Conservation (phyloP, 352 stramenopile genomes). For the Pythium rishiriense region DNA sequence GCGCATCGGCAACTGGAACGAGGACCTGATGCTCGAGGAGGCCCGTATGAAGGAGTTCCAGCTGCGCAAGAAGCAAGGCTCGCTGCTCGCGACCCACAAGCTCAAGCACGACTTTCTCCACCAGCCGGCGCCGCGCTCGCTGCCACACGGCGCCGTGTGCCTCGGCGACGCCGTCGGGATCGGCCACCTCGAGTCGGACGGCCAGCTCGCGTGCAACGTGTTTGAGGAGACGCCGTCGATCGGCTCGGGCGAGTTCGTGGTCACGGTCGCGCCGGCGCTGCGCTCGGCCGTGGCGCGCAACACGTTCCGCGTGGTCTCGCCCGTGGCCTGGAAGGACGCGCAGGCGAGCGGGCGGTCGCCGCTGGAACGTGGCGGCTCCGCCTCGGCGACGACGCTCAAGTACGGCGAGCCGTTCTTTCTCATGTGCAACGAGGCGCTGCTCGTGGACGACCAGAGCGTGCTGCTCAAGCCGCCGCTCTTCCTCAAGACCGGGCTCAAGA, state of each 20-base stretch:
- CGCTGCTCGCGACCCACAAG: conserved; percentile 75
- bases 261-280: conserved; percentile 42
- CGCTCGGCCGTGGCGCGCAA: conserved; percentile 42
- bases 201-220: conserved; percentile 65
- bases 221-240: conserved; percentile 84
- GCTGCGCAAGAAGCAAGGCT: conserved; percentile 78
- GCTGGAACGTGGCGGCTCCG: conserved; percentile 20
- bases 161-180: conserved; percentile 67
- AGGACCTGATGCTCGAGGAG: conserved; percentile 88
- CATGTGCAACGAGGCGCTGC: conserved; percentile 76
- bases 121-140: conserved; percentile 53
- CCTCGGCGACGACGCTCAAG: conserved; percentile 35
- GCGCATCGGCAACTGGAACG: conserved; percentile 90
- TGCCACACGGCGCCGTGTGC: conserved; percentile 34
- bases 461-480: conserved; percentile 73
- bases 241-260: conserved; percentile 73
- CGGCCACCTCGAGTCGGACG: conserved; percentile 50
- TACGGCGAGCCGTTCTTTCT: conserved; percentile 86
- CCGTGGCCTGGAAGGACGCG: conserved; percentile 38
- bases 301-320: conserved; percentile 73
- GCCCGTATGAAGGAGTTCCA: conserved; percentile 84
- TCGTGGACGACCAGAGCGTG: conserved; percentile 75
- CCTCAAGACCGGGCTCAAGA: conserved; percentile 83
- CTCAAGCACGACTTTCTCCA: conserved; percentile 79
- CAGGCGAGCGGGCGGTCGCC: conserved; percentile 29